Evolutionary conservation across 1,139 yeast genomes (phyloP).

Genomic region (Candida sanyaensis): DNA sequence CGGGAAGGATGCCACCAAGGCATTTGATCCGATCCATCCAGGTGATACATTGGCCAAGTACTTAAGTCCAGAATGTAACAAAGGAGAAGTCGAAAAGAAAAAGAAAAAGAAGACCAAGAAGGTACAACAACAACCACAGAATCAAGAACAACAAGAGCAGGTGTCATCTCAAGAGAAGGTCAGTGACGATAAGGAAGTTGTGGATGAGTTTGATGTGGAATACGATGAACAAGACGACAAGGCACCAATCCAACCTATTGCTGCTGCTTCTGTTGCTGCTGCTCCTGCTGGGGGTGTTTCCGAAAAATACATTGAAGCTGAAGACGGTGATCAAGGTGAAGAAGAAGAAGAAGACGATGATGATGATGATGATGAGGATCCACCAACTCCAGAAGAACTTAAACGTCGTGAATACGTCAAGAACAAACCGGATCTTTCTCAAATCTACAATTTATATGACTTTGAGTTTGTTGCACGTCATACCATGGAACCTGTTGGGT

Average conservation of each 20-base stretch:
- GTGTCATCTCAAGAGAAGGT: not conserved
- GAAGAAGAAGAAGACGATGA: conserved; percentile 24
- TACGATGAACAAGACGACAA: conserved; percentile 46
- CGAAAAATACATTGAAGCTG: not conserved
- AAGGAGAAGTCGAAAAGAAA: conserved; percentile 33
- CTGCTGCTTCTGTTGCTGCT: conserved; percentile 5
- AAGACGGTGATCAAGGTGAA: conserved; percentile 6
- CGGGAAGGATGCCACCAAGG: conserved; percentile 62
- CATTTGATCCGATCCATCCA: conserved; percentile 79
- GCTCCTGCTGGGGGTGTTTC: conserved; percentile 3
- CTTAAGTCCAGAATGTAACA: conserved; percentile 31
- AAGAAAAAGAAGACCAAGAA: conserved; percentile 12
- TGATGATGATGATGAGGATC: conserved; percentile 36
- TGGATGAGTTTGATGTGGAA: conserved; percentile 49
- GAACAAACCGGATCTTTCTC: conserved; percentile 62
- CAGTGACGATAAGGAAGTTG: conserved; percentile 17
- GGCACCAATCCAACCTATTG: conserved; percentile 21
- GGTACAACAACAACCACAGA: conserved; percentile 69
- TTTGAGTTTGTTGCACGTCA: conserved; percentile 85
- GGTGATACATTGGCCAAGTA: conserved; percentile 65
- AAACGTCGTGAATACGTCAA: conserved; percentile 25
- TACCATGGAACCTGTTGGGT: conserved; percentile 68
- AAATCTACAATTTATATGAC: conserved; percentile 70
- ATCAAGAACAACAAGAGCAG: conserved; percentile 2
- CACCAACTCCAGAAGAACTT: conserved; percentile 33